A percentile compares a stretch with the other conserved stretches of the same genome.
These are phyloP conservation scores for Lupinus albus DNA, from an alignment of 306 rosid genomes.

Conservation along the genomic window DNA sequence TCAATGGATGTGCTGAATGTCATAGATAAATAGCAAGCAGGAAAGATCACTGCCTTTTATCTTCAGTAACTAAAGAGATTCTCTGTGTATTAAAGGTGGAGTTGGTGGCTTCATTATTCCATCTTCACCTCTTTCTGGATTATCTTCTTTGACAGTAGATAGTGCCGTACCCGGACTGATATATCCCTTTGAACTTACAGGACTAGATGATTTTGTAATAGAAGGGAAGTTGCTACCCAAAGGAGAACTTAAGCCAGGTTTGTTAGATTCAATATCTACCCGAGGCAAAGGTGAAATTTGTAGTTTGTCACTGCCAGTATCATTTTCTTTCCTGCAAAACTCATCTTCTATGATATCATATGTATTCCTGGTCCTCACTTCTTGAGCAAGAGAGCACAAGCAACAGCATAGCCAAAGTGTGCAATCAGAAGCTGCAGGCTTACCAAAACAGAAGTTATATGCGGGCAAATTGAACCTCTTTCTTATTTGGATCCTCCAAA, in stretches of 20 bases:
- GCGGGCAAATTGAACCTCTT: conserved; percentile 84
- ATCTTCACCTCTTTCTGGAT: conserved; percentile 51
- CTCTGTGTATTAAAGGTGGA: conserved; percentile 64
- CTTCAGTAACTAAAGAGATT: conserved; percentile 37
- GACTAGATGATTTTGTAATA: conserved; percentile 42
- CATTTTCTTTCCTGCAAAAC: conserved; percentile 47
- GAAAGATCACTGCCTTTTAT: background rate
- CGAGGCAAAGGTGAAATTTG: conserved; percentile 61
- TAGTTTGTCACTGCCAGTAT: conserved; percentile 29
- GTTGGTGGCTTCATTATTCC: conserved; percentile 73
- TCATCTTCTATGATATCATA: conserved; percentile 67
- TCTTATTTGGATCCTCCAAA: conserved; percentile 99
- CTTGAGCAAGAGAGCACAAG: conserved; percentile 98
- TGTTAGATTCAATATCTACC: conserved; percentile 52
- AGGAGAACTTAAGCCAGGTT: conserved; percentile 59
- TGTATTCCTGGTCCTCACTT: conserved; percentile 70
- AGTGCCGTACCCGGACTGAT: conserved; percentile 54
- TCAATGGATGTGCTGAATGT: conserved; percentile 12
- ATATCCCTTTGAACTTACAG: conserved; percentile 52
- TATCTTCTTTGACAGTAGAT: conserved; percentile 61
- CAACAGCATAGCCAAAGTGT: conserved; percentile 86
- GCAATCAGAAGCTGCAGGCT: conserved; percentile 72
- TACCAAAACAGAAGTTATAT: conserved; percentile 73
- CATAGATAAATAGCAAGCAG: background rate
- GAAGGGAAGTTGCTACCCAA: conserved; percentile 52